Evolutionary conservation across 2,329 filamentous ascomycete genomes (phyloP).

Genomic region (Graphilbum sp.): DNA sequence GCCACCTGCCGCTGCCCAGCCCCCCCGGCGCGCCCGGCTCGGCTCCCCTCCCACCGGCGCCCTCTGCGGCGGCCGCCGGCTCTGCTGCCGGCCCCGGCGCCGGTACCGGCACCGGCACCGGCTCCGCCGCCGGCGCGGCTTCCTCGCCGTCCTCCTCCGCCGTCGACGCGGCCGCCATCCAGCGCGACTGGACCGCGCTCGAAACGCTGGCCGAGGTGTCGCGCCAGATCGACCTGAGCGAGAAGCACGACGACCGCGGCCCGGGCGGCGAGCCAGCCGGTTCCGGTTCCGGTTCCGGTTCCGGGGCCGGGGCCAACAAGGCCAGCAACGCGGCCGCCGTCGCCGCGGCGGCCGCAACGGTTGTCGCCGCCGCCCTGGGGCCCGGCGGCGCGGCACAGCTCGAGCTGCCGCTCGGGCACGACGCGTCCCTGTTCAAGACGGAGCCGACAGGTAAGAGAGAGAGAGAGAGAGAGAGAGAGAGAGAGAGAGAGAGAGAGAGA

Average conservation of each 20-base stretch:
- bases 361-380: background rate
- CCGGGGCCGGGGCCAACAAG: background rate
- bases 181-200: slow-evolving; percentile 55
- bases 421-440: background rate
- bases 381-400: background rate
- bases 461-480: background rate
- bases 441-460: background rate
- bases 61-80: background rate
- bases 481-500: background rate
- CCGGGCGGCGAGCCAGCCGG: slow-evolving; percentile 16
- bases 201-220: slow-evolving; percentile 83
- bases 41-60: background rate
- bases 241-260: slow-evolving; percentile 39
- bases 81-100: slow-evolving; percentile 2
- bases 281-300: no score
- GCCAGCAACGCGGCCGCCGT: background rate
- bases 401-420: no score
- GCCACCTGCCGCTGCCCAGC: no score
- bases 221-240: slow-evolving; percentile 53
- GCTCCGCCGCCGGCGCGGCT: background rate
- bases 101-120: slow-evolving; percentile 4
- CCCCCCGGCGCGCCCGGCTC: background rate
- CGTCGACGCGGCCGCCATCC: slow-evolving; percentile 23
- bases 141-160: slow-evolving; percentile 4
- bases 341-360: background rate